Evolutionary conservation across 108 stramenopile genomes (phyloP).

Genomic region (Nitzschia sp.): DNA sequence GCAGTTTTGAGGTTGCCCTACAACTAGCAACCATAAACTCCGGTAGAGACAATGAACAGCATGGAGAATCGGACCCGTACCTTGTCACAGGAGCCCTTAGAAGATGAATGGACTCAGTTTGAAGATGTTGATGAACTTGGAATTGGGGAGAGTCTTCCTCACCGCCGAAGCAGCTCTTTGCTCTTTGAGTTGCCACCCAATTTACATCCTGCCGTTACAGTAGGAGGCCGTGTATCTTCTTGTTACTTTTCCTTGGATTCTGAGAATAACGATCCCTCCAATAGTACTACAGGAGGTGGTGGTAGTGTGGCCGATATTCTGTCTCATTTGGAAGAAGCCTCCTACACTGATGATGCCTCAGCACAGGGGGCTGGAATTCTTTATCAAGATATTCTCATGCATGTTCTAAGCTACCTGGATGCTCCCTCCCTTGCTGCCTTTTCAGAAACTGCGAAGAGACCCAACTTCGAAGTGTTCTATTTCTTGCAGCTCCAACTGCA

Average conservation of each 20-base stretch:
- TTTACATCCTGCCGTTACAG: slow-evolving; percentile 52
- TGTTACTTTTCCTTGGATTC: slow-evolving; percentile 58
- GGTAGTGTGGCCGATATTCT: slow-evolving; percentile 35
- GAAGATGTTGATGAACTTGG: slow-evolving; percentile 8
- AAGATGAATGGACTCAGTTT: slow-evolving; percentile 22
- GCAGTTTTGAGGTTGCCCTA: too few species aligned
- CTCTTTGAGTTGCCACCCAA: slow-evolving; percentile 24
- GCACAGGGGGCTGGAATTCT: slow-evolving; percentile 33
- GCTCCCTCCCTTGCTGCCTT: slow-evolving; percentile 56
- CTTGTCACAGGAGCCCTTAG: not conserved
- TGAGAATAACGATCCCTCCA: not conserved
- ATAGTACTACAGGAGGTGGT: not conserved
- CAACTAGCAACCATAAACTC: too few species aligned
- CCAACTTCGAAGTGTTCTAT: slow-evolving; percentile 76
- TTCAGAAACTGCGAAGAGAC: slow-evolving; percentile 62
- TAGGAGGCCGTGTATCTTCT: slow-evolving; percentile 62
- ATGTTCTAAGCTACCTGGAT: slow-evolving; percentile 66
- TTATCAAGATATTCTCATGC: slow-evolving; percentile 77
- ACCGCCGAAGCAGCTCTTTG: not conserved
- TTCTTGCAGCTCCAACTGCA: slow-evolving; percentile 78
- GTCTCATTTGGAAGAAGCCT: slow-evolving; percentile 22
- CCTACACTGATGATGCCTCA: slow-evolving; percentile 8
- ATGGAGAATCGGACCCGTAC: too few species aligned
- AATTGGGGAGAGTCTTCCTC: not conserved
- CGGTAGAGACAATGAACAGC: too few species aligned